phyloP scores from a whole-genome alignment of 345 rosid species.

The Murraya koenigii region DNA sequence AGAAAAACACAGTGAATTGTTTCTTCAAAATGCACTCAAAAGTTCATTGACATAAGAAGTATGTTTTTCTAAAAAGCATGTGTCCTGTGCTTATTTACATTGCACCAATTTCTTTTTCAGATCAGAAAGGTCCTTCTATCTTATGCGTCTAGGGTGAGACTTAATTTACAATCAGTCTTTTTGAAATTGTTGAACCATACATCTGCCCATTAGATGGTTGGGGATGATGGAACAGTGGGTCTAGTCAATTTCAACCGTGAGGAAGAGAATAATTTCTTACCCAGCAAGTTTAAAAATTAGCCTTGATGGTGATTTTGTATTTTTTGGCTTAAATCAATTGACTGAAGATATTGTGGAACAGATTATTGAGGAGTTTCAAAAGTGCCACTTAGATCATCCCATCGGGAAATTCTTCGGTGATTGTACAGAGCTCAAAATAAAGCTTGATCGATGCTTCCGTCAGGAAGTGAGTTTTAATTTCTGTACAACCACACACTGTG shows the following conservation, averaged over 20 bases:
- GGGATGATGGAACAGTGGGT: background rate
- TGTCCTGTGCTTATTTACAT: background rate
- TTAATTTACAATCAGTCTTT: background rate
- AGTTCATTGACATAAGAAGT: background rate
- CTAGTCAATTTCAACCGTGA: background rate
- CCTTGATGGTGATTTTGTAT: background rate
- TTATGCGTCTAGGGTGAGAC: background rate
- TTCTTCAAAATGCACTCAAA: background rate
- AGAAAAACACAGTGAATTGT: background rate
- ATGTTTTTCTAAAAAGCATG: background rate
- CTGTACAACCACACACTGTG: background rate
- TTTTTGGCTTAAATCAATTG: background rate
- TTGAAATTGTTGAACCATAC: background rate
- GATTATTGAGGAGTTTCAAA: constrained; percentile 88
- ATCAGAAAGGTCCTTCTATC: background rate
- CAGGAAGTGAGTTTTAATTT: constrained; percentile 51
- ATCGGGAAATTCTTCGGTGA: constrained; percentile 79
- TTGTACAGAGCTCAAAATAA: constrained; percentile 76
- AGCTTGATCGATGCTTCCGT: constrained; percentile 85
- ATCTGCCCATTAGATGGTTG: background rate
- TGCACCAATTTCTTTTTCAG: background rate
- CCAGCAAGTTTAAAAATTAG: background rate
- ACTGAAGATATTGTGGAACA: constrained; percentile 18
- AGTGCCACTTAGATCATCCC: constrained; percentile 88
- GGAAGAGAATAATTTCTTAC: background rate